phyloP scores from a whole-genome alignment of 371 early-diverging fungal genomes.

The Mycotypha africana region DNA sequence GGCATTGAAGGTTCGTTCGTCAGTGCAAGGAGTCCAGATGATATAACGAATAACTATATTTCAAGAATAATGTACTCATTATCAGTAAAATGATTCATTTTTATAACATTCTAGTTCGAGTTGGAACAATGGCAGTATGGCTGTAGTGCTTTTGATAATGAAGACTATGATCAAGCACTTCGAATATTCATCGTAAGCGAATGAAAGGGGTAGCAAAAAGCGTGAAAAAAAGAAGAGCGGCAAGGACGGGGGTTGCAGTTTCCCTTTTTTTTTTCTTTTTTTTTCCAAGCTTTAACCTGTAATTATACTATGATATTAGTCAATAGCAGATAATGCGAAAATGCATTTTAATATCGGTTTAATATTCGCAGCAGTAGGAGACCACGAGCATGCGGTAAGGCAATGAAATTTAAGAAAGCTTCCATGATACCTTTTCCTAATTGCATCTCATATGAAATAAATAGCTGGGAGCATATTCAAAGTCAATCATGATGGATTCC shows the following conservation, averaged over 20 bases:
- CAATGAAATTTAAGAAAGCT: conserved; percentile 1
- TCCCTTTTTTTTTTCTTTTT: no score
- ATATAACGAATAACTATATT: no score
- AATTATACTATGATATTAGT: no score
- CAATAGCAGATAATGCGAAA: conserved; percentile 88
- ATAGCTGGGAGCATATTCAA: conserved; percentile 68
- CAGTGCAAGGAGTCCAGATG: no score
- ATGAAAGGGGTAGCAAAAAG: no score
- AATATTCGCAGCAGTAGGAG: conserved; percentile 66
- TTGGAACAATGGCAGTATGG: conserved; percentile 46
- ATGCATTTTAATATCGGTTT: conserved; percentile 94
- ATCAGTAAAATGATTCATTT: no score
- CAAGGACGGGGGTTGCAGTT: no score
- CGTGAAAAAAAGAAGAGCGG: background rate
- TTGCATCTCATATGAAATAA: background rate
- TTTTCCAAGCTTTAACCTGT: no score
- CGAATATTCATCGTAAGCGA: conserved; percentile 35
- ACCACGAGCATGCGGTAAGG: conserved; percentile 80
- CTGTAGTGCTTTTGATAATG: conserved; percentile 37
- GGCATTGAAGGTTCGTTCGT: conserved; percentile 17
- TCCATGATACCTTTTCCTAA: background rate
- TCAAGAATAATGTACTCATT: no score
- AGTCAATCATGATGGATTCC: conserved; percentile 75
- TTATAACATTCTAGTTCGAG: conserved; percentile 33
- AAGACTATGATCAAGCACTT: conserved; percentile 34